Base-by-base conservation (phyloP, 1,139 yeast species). In the Scheffersomyces titani region DNA sequence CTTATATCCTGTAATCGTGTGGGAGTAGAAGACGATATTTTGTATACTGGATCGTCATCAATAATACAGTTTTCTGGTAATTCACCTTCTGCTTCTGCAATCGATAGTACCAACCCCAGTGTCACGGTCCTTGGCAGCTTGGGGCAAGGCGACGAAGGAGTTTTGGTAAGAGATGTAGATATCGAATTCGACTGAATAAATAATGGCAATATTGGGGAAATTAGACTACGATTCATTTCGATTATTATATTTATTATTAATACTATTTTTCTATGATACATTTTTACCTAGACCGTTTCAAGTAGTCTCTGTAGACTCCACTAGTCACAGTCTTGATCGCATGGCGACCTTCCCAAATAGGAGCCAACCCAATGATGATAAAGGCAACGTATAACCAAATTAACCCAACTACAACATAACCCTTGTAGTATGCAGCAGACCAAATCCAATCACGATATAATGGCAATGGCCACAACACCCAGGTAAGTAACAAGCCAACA, bases 41-140 rank as follows among this genome's bases (percentile, higher is more conserved):
- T 87, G 58, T 93, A 89, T 62, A 96, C 90, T 0, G 97, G 97
- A 0, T 82, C 92, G 0, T 83, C 89, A 5, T 71, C 82, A 13
- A 84, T 89, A 6, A 71, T 83, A 54, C 80, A 81, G 59, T 87
- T 88, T 62, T 77, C 75, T 56, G 82, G 81, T 6, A 57, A 61
- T 4, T 60, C 60, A 1, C 63, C 62, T 1, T 69, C 67, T 1
- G 63, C 72, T 20, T 62, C 60, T 2, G 68, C 66, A 0, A 61
- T 70, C 3, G 74, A 74, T 24, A 63, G 63, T 24, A 54, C 61
- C 6, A 86, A 86, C 63, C 71, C 76, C 5, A 83, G 87, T 63
- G 88, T 88, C 5, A 72, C 75, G 2, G 73, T 87, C 0, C 63
- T 74, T 7, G 91, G 91, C 0, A 74, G 81, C 45, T 70, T 89